Evolutionary conservation across 352 stramenopile genomes (phyloP).

Genomic region (Pythium dissimile): DNA sequence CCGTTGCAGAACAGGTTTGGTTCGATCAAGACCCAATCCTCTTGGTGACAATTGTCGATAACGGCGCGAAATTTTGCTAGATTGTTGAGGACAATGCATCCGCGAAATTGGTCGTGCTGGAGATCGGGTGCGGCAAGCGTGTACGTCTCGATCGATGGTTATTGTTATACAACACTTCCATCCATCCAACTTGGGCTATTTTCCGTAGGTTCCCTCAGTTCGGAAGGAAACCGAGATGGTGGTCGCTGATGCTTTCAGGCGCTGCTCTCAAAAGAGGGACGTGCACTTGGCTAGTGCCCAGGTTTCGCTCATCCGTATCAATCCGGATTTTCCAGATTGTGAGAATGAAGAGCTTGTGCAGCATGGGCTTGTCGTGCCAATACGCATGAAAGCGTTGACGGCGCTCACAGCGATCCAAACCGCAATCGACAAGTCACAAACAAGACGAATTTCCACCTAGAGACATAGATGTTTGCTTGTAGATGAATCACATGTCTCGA

Average conservation of each 20-base stretch:
- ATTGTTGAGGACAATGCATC: slow-evolving; percentile 63
- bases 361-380: slow-evolving; percentile 42
- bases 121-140: slow-evolving; percentile 78
- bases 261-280: slow-evolving; percentile 24
- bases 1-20: slow-evolving; percentile 60
- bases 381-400: slow-evolving; percentile 47
- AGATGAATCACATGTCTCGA: no score
- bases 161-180: no score
- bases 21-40: background rate
- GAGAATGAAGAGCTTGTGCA: slow-evolving; percentile 43
- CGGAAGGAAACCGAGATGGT: slow-evolving; percentile 81
- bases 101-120: slow-evolving; percentile 67
- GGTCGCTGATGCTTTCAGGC: slow-evolving; percentile 60
- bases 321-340: slow-evolving; percentile 62
- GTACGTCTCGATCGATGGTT: slow-evolving; percentile 36
- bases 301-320: slow-evolving; percentile 69
- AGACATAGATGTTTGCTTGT: no score
- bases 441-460: background rate
- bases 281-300: slow-evolving; percentile 19
- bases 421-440: no score
- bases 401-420: slow-evolving; percentile 59
- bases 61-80: slow-evolving; percentile 22
- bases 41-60: background rate
- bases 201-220: slow-evolving; percentile 70
- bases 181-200: no score